Conservation (phyloP, 2,329 filamentous ascomycete species). For the Penicillium sp. region DNA sequence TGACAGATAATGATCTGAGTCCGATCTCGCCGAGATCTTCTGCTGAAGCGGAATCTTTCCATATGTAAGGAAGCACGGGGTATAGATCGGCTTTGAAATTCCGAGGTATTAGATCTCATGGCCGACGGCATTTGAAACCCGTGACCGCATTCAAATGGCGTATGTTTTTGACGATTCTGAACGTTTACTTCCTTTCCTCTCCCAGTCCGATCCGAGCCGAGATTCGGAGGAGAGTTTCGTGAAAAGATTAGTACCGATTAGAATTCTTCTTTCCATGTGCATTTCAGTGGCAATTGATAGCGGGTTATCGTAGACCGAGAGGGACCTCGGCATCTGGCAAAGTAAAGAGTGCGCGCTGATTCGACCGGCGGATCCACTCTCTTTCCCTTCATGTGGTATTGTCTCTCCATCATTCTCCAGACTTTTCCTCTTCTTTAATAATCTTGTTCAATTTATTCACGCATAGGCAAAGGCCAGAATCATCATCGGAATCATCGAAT, state of each 20-base stretch:
- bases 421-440: conserved; percentile 8
- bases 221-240: background rate
- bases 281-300: background rate
- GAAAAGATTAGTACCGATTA: too few relatives aligned
- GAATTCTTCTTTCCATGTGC: too few relatives aligned
- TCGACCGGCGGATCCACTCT: conserved; percentile 32
- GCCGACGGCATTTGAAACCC: conserved; percentile 19
- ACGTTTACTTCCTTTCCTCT: too few relatives aligned
- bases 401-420: conserved; percentile 12
- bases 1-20: background rate
- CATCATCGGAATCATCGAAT: background rate
- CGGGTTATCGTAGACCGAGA: conserved; percentile 4
- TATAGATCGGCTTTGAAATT: conserved; percentile 19
- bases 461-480: background rate
- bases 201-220: background rate
- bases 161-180: too few relatives aligned
- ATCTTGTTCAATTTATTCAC: background rate
- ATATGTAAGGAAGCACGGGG: background rate
- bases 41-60: background rate
- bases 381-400: conserved; percentile 29
- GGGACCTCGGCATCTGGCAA: conserved; percentile 31
- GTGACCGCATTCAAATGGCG: background rate
- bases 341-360: conserved; percentile 22
- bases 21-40: background rate
- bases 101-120: conserved; percentile 21